Conservation (phyloP, 768 basidiomycete genomes). For the Rubroboletus pulcherrimus region DNA sequence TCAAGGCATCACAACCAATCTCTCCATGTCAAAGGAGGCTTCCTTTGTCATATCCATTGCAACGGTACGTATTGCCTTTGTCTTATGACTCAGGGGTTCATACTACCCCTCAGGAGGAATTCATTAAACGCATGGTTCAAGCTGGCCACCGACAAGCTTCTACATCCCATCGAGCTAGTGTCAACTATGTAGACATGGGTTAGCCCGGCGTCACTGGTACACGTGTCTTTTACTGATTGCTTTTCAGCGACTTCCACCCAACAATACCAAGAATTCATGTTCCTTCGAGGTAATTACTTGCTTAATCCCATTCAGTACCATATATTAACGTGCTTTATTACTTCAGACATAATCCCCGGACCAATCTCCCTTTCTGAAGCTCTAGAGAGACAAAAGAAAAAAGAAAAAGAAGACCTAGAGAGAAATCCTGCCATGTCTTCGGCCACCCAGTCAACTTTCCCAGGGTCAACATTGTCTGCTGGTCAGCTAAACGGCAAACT, state of each 20-base stretch:
- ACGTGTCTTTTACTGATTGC: slow-evolving; percentile 2
- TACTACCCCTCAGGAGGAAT: slow-evolving; percentile 63
- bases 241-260: slow-evolving; percentile 52
- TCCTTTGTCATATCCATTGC: slow-evolving; percentile 72
- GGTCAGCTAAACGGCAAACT: slow-evolving; percentile 31
- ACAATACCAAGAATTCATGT: slow-evolving; percentile 67
- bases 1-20: slow-evolving; percentile 53
- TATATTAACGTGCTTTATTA: slow-evolving; percentile 3
- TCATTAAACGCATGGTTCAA: slow-evolving; percentile 70
- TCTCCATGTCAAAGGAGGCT: slow-evolving; percentile 74
- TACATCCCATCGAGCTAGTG: slow-evolving; percentile 50
- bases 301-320: neutral
- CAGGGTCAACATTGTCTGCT: slow-evolving; percentile 19
- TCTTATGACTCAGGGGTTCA: slow-evolving; percentile 10
- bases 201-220: slow-evolving; percentile 21
- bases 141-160: slow-evolving; percentile 66
- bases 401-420: slow-evolving; percentile 54
- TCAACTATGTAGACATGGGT: slow-evolving; percentile 80
- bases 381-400: slow-evolving; percentile 49
- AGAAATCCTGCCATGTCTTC: slow-evolving; percentile 52
- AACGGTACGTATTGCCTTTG: slow-evolving; percentile 46
- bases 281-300: slow-evolving; percentile 54
- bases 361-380: slow-evolving; percentile 60
- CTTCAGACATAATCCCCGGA: slow-evolving; percentile 61
- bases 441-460: slow-evolving; percentile 27